Conservation (phyloP, 2,329 filamentous ascomycete genomes). For the Colletotrichum theobromicola region DNA sequence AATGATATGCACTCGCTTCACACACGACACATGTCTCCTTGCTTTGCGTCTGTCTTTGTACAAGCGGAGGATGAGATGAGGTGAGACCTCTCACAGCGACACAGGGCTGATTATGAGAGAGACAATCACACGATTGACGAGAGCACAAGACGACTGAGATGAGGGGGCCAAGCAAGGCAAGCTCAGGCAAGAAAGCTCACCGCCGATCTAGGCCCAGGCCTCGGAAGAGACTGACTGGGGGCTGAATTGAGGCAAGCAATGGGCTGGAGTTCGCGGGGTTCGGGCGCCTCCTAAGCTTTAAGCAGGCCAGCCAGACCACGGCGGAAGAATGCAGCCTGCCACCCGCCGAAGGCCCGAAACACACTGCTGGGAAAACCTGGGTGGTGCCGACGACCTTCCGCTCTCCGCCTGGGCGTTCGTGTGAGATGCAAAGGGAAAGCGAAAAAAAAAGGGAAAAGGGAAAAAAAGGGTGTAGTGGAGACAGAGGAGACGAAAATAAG, state of each 20-base stretch:
- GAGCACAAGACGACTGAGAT: not conserved
- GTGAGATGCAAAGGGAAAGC: not conserved
- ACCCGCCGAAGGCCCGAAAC: slow-evolving; percentile 4
- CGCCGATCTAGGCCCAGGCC: slow-evolving; percentile 10
- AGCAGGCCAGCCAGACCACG: not conserved
- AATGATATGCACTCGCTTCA: slow-evolving; percentile 16
- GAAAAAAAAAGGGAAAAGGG: not conserved
- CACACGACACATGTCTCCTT: slow-evolving; percentile 11
- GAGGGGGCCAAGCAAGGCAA: not conserved
- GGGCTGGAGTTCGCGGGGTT: slow-evolving; percentile 4
- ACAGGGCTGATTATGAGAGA: slow-evolving; percentile 3
- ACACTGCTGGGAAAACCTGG: not conserved
- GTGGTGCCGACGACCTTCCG: not conserved
- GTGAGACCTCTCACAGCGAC: slow-evolving; percentile 6
- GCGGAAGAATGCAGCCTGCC: slow-evolving; percentile 17
- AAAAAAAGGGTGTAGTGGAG: not conserved
- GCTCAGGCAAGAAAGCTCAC: slow-evolving; percentile 11
- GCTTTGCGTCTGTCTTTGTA: not conserved
- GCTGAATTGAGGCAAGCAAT: slow-evolving; percentile 19
- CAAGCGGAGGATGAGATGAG: not conserved
- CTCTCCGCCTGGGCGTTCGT: slow-evolving; percentile 6
- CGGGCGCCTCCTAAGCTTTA: slow-evolving; percentile 13
- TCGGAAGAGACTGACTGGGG: not conserved
- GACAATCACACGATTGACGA: not conserved
- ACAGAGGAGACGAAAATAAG: not conserved